Evolutionary conservation across 2,329 filamentous ascomycete genomes (phyloP).

Genomic region (Incumbomyces lentus): DNA sequence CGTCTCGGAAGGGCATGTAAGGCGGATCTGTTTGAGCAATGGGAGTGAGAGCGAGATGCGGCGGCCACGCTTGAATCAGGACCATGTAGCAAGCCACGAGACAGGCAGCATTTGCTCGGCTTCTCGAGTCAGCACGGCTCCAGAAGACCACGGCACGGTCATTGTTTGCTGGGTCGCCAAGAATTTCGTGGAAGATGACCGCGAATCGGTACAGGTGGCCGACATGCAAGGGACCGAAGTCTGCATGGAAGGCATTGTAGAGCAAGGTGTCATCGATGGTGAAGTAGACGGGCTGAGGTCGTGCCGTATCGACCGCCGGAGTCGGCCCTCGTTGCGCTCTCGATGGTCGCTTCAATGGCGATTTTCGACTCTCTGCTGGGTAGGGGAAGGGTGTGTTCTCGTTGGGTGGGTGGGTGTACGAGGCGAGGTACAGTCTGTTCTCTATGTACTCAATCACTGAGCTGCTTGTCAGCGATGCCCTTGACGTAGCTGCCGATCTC

Average conservation of each 20-base stretch:
- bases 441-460: slow-evolving; percentile 13
- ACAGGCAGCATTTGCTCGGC: slow-evolving; percentile 81
- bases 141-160: slow-evolving; percentile 89
- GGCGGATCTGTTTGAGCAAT: slow-evolving; percentile 95
- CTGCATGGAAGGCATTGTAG: slow-evolving; percentile 97
- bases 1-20: slow-evolving; percentile 96
- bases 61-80: slow-evolving; percentile 92
- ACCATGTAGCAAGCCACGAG: slow-evolving; percentile 98
- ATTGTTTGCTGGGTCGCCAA: slow-evolving; percentile 84
- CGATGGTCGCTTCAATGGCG: slow-evolving; percentile 66
- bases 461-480: slow-evolving; percentile 13
- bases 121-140: slow-evolving; percentile 83
- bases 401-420: slow-evolving; percentile 73
- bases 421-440: slow-evolving; percentile 93
- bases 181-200: slow-evolving; percentile 86
- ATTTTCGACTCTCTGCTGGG: slow-evolving; percentile 49
- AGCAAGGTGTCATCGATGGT: slow-evolving; percentile 83
- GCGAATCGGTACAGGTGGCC: slow-evolving; percentile 95
- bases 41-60: slow-evolving; percentile 85
- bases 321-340: slow-evolving; percentile 51
- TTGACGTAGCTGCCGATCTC: slow-evolving; percentile 61
- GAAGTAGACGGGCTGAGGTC: slow-evolving; percentile 76
- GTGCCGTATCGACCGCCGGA: slow-evolving; percentile 31
- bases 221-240: slow-evolving; percentile 95
- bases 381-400: slow-evolving; percentile 80